Evolutionary conservation across 441 rosid species (phyloP), one percentile per base, ranked within the genome.

Genomic region (Dalechampia spathulata): DNA sequence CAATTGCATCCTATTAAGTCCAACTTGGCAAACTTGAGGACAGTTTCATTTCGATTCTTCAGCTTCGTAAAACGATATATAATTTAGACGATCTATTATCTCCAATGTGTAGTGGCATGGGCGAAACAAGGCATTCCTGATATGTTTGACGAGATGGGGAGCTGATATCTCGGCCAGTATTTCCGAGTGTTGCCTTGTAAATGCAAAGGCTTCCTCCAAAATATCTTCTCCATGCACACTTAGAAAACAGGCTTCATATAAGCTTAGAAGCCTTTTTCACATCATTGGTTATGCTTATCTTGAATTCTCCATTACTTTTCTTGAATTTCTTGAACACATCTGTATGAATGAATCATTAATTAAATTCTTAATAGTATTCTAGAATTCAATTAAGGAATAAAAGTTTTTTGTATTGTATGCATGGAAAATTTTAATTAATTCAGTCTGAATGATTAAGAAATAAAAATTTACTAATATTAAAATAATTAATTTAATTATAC

Each of bases 1-100:
- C n/a, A n/a, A n/a, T n/a, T 49, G 62, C 5, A 63, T 14, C 6
- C 58, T 12, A 55, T 56, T 63, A 39, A 63, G 11, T 56, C 55
- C 19, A 63, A 11, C 44, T 55, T 63, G 5, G 62, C 67, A 23
- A 63, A 55, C 19, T 20, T 16, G 48, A 63, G 55, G 2, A 55
- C 23, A 19, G 23, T 30, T 38, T 39, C 61, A 6, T 55, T 21
- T 0, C n/a, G 39, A 16, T 4, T 48, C 40, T 0, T 46, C 28
- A 17, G 48, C 46, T 27, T 63, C 49, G 23, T 63, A 55, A 6
- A 63, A 22, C 3, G 61, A 21, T 9, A 52, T 51, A 42, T 14
- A 52, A 9, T 32, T n/a, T 30, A 30, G 28, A 7, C 34, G 30
- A 16, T 39, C 37, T 12, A 52, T 11, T 44, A 51, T 61, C 0